phyloP scores from a whole-genome alignment of 805 yeast species.

The Zygotorulaspora sp. region DNA sequence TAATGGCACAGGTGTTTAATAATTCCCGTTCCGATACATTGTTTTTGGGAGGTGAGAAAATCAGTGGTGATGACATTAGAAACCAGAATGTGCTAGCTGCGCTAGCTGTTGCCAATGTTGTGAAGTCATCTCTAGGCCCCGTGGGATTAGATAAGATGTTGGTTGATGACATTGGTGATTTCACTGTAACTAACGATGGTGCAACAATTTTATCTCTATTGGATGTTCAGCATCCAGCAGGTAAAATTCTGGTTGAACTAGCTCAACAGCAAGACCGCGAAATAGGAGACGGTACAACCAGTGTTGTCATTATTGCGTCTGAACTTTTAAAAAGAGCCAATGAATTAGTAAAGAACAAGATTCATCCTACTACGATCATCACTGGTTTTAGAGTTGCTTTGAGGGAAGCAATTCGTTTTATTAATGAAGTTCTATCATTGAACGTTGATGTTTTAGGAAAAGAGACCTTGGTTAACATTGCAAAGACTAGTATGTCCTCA shows the following conservation, averaged over 20 bases:
- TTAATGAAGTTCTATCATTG: constrained; percentile 76
- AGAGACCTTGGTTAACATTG: constrained; percentile 82
- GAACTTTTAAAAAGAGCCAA: constrained; percentile 90
- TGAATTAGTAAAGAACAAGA: constrained; percentile 85
- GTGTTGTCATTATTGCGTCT: constrained; percentile 93
- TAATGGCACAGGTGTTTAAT: constrained; percentile 61
- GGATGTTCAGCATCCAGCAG: constrained; percentile 99
- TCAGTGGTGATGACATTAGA: constrained; percentile 93
- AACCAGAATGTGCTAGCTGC: constrained; percentile 96
- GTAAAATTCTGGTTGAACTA: constrained; percentile 90
- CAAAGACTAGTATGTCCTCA: constrained; percentile 95
- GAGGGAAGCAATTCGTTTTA: constrained; percentile 83
- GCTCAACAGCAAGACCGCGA: constrained; percentile 99
- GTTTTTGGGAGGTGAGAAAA: constrained; percentile 92
- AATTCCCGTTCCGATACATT: constrained; percentile 87
- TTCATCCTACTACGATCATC: constrained; percentile 97
- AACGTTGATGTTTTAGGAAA: constrained; percentile 77
- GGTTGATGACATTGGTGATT: constrained; percentile 98
- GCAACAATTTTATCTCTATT: constrained; percentile 87
- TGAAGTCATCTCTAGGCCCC: constrained; percentile 92
- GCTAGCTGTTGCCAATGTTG: constrained; percentile 71
- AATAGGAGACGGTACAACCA: constrained; percentile 97
- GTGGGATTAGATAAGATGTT: constrained; percentile 98
- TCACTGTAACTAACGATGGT: constrained; percentile 97
- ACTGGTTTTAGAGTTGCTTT: constrained; percentile 93